Conservation (phyloP, 1,139 yeast genomes). For the Blastobotrys serpentis region DNA sequence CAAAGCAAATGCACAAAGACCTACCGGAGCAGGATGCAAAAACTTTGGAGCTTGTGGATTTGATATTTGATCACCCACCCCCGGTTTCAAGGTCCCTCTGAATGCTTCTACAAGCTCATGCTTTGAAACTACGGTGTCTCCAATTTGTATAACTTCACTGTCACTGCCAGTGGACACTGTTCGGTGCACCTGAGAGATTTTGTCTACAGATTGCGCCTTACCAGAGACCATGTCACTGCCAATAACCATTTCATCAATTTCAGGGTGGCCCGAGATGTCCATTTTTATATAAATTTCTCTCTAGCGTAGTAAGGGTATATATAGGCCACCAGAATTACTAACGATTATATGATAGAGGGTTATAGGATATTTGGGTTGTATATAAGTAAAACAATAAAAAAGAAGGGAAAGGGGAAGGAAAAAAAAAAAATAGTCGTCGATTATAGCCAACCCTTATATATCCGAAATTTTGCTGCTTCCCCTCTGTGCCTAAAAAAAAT, state of each 20-base stretch:
- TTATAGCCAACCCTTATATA: neutral
- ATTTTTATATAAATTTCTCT: conserved; percentile 4
- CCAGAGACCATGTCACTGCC: conserved; percentile 19
- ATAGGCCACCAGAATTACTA: conserved; percentile 8
- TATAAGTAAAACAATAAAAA: neutral
- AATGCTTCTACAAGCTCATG: conserved; percentile 62
- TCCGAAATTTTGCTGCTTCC: neutral
- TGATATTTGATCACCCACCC: conserved; percentile 13
- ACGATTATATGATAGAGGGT: conserved; percentile 1
- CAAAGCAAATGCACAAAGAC: conserved; percentile 77
- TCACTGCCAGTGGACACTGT: conserved; percentile 33
- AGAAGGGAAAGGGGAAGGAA: neutral
- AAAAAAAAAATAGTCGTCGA: neutral
- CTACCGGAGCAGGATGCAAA: conserved; percentile 87
- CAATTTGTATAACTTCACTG: conserved; percentile 64
- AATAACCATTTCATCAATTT: conserved; percentile 19
- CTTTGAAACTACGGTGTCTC: conserved; percentile 64
- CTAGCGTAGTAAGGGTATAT: neutral
- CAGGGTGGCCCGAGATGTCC: conserved; percentile 13
- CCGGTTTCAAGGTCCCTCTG: conserved; percentile 65
- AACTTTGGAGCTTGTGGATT: conserved; percentile 50
- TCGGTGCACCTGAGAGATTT: conserved; percentile 28
- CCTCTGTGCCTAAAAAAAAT: conserved; percentile 3
- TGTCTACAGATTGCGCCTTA: conserved; percentile 12
- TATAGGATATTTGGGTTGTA: neutral